Base-by-base conservation (phyloP, 2,329 filamentous ascomycete species). In the Aspergillus neoniger region DNA sequence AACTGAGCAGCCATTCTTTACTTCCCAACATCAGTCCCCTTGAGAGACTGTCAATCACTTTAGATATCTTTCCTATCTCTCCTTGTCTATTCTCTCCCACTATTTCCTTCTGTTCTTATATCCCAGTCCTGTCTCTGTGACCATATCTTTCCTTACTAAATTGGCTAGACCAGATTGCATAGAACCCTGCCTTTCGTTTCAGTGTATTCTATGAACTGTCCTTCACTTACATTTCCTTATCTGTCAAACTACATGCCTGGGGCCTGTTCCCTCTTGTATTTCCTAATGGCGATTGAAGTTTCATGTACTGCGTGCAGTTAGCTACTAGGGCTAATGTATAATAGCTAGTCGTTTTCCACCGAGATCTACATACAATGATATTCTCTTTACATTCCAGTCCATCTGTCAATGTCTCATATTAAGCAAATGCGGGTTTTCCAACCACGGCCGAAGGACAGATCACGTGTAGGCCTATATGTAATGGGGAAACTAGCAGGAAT, bases 301-400 rank as follows among this genome's bases (percentile, higher is more conserved):
- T 23, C 39, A 28, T 54, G 14, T 53, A 19, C 43, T 41, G 44
- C 49, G 38, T 60, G 23, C 48, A 15, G 5, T 51, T 53, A 51
- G 49, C 41, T 53, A 15, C 28, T 56, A 59, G 58, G 55, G 44
- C 58, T 62, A 56, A 66, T 66, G 49, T 60, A 55, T 65, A 64
- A 66, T 65, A 51, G 53, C 39, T 62, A 43, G 30, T 58, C 44
- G 39, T 44, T 54, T 36, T 21, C 39, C 28, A 12, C 47, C 44
- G 30, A 21, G 43, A 51, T 49, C 21, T 44, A 52, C 25, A 55
- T 32, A 50, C 53, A 62, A 57, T 59, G 57, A 62, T 65, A 63
- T 55, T 63, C 39, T 43, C 19, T 19, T 50, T 12, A 9, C 47
- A 30, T 49, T 5, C 25, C 15, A 14, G 9, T 10, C 25, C 5